phyloP scores from a whole-genome alignment of 148 eudicot species.

The Vaccinium darrowii region DNA sequence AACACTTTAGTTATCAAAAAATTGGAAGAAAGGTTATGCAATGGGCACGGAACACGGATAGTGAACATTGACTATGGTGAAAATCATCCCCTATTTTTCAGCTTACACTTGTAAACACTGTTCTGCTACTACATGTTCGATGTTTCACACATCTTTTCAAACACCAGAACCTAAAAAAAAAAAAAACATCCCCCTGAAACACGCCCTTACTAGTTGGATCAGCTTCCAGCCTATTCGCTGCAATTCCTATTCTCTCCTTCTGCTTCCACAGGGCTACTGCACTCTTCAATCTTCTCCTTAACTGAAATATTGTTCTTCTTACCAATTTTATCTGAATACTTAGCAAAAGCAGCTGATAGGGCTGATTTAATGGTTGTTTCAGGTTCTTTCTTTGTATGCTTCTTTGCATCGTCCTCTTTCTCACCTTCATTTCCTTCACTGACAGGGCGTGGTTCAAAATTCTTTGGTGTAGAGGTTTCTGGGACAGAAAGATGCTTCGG shows the following conservation, averaged over 20 bases:
- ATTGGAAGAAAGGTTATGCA: no score
- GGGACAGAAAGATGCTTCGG: conserved; percentile 39
- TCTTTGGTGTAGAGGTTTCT: conserved; percentile 40
- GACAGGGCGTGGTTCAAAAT: conserved; percentile 23
- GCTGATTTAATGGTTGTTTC: conserved; percentile 64
- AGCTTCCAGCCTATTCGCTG: conserved; percentile 14
- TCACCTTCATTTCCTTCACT: conserved; percentile 37
- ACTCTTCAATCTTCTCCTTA: conserved; percentile 30
- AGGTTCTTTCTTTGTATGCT: conserved; percentile 57
- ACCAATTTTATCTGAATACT: conserved; percentile 49
- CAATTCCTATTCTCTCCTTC: background rate
- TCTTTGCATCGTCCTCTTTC: conserved; percentile 47
- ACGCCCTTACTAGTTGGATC: background rate
- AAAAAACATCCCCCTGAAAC: background rate
- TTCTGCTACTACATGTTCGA: background rate
- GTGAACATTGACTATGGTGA: background rate
- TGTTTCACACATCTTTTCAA: background rate
- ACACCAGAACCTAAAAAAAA: background rate
- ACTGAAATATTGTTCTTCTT: conserved; percentile 31
- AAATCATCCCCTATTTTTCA: background rate
- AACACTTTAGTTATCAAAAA: no score
- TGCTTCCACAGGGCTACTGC: conserved; percentile 13
- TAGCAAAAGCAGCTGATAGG: conserved; percentile 69
- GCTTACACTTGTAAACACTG: background rate
- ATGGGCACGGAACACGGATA: background rate